phyloP scores from a whole-genome alignment of 169 alveolate species.

The Eimeria sp. region DNA sequence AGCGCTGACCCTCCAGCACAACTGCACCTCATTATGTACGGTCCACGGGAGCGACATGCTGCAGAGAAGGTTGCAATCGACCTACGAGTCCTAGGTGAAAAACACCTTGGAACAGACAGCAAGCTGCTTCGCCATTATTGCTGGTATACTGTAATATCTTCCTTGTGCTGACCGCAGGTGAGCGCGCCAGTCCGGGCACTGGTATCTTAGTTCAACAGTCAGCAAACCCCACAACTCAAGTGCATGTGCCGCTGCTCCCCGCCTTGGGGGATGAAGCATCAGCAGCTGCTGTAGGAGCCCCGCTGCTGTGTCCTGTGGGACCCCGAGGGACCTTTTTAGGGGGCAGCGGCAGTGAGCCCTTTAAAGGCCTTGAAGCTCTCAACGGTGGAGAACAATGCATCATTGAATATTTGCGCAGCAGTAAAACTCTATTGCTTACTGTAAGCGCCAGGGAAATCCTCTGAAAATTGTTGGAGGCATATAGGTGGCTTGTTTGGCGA shows the following conservation, averaged over 20 bases:
- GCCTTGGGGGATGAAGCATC: conserved; percentile 61
- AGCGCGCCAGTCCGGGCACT: conserved; percentile 27
- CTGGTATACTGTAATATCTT: background rate
- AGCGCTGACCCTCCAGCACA: background rate
- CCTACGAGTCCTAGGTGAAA: background rate
- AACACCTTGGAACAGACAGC: background rate
- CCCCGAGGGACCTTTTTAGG: conserved; percentile 54
- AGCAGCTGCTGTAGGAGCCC: conserved; percentile 58
- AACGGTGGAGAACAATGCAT: conserved; percentile 44
- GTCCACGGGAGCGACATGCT: background rate
- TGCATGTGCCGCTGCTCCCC: conserved; percentile 53
- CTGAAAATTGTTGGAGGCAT: background rate
- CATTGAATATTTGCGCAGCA: conserved; percentile 31
- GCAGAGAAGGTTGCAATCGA: background rate
- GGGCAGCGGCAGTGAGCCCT: conserved; percentile 68
- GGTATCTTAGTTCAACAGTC: conserved; percentile 23
- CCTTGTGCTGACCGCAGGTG: conserved; percentile 8
- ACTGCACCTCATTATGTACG: background rate
- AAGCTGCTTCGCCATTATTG: background rate
- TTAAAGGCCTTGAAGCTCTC: conserved; percentile 48
- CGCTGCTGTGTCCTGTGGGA: conserved; percentile 65
- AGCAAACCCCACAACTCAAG: background rate
- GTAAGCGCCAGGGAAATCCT: background rate
- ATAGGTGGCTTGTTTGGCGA: background rate
- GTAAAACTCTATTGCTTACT: conserved; percentile 25